Conservation (phyloP, 495 filamentous ascomycete genomes). For the Ramalina intermedia region DNA sequence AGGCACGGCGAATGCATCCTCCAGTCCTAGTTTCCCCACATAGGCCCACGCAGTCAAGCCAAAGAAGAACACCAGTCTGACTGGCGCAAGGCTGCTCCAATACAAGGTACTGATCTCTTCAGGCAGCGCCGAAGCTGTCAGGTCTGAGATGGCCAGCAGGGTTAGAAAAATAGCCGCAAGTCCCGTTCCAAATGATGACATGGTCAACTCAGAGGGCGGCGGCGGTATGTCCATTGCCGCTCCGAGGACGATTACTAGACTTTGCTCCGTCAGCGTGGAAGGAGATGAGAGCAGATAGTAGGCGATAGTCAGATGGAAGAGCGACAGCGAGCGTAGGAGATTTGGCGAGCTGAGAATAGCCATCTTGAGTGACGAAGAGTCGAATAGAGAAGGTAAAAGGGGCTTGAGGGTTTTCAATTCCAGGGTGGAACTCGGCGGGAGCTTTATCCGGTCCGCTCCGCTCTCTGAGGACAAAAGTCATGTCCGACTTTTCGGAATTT, state of each 20-base stretch:
- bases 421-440: too few species aligned
- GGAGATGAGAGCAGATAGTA: conserved; percentile 71
- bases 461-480: too few species aligned
- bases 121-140: conserved; percentile 55
- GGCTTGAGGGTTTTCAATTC: too few species aligned
- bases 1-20: conserved; percentile 6
- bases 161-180: conserved; percentile 58
- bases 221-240: conserved; percentile 54
- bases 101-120: conserved; percentile 49
- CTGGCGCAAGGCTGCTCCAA: conserved; percentile 58
- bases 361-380: conserved; percentile 35
- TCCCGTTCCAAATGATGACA: conserved; percentile 49
- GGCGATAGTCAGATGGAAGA: conserved; percentile 69
- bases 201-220: conserved; percentile 38
- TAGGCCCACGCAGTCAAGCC: conserved; percentile 55
- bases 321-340: conserved; percentile 60
- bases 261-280: conserved; percentile 54
- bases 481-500: too few species aligned
- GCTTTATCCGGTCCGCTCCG: too few species aligned
- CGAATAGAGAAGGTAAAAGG: background rate
- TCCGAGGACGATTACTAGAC: conserved; percentile 68
- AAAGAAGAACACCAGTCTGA: conserved; percentile 53
- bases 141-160: conserved; percentile 53
- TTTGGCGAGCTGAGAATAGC: conserved; percentile 60
- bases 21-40: conserved; percentile 29